Conservation (phyloP, 208 protist genomes). For the Wallacemonas sp. region DNA sequence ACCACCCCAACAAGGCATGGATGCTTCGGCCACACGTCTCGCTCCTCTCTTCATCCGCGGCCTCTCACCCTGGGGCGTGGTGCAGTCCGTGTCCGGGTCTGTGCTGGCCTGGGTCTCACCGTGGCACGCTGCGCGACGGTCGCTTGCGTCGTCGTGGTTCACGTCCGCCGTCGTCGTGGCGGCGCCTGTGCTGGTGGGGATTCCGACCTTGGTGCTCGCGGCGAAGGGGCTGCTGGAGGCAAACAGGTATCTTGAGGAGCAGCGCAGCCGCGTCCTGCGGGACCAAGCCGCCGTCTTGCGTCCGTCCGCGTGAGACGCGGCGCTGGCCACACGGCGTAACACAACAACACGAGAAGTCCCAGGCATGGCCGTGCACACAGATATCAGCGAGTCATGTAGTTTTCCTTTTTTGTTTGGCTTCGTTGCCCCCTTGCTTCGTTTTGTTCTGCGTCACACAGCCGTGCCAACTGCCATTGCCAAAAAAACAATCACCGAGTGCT, state of each 20-base stretch:
- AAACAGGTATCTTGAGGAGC: background rate
- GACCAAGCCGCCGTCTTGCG: background rate
- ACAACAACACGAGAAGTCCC: background rate
- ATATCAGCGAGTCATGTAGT: no score
- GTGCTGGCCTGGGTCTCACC: background rate
- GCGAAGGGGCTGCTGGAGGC: conserved; percentile 5
- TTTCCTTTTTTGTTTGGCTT: no score
- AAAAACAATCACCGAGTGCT: no score
- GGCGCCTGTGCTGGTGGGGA: background rate
- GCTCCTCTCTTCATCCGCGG: no score
- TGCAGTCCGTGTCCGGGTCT: background rate
- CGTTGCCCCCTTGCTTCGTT: no score
- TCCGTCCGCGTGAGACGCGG: background rate
- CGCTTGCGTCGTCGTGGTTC: background rate
- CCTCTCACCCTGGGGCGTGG: background rate
- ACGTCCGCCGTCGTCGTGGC: background rate
- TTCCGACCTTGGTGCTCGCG: background rate
- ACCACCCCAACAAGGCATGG: background rate
- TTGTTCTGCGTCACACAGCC: no score
- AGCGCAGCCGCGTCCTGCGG: background rate
- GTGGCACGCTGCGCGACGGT: background rate
- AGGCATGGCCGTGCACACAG: no score
- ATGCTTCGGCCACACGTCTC: background rate
- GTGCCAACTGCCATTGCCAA: no score
- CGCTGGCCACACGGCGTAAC: background rate